These are phyloP conservation scores for Lecanicillium sp. DNA, from an alignment of 2,329 filamentous ascomycete species.

Conservation along the genomic window DNA sequence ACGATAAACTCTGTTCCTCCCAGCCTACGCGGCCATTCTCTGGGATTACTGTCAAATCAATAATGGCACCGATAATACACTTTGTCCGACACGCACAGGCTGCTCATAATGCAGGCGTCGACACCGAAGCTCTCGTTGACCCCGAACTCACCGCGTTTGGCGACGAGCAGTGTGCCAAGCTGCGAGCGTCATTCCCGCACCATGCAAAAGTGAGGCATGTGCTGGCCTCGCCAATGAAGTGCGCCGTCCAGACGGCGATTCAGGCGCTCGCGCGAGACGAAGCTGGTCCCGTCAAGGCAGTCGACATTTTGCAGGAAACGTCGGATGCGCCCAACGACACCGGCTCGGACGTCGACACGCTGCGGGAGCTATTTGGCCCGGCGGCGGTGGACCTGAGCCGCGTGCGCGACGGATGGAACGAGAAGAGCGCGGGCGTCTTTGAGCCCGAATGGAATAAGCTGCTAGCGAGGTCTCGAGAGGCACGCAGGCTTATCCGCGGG, in stretches of 20 bases:
- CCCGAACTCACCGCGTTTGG: conserved; percentile 63
- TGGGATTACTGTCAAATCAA: too few species aligned
- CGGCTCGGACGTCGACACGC: conserved; percentile 43
- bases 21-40: too few species aligned
- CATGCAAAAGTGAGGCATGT: conserved; percentile 56
- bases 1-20: too few species aligned
- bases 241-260: conserved; percentile 66
- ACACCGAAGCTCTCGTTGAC: conserved; percentile 60
- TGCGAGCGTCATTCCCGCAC: conserved; percentile 52
- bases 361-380: conserved; percentile 50
- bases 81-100: conserved; percentile 61
- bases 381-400: conserved; percentile 43
- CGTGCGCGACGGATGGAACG: conserved; percentile 58
- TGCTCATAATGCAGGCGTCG: conserved; percentile 60
- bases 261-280: conserved; percentile 50
- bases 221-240: conserved; percentile 62
- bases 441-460: conserved; percentile 37
- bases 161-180: conserved; percentile 56
- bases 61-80: conserved; percentile 41
- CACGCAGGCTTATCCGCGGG: conserved; percentile 49
- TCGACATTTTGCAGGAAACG: conserved; percentile 68
- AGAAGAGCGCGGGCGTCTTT: conserved; percentile 39
- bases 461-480: conserved; percentile 21
- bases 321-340: conserved; percentile 62
- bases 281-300: conserved; percentile 42